These are phyloP conservation scores for Ascochyta koolunga DNA, from an alignment of 2,329 filamentous ascomycete species.

Conservation along the genomic window DNA sequence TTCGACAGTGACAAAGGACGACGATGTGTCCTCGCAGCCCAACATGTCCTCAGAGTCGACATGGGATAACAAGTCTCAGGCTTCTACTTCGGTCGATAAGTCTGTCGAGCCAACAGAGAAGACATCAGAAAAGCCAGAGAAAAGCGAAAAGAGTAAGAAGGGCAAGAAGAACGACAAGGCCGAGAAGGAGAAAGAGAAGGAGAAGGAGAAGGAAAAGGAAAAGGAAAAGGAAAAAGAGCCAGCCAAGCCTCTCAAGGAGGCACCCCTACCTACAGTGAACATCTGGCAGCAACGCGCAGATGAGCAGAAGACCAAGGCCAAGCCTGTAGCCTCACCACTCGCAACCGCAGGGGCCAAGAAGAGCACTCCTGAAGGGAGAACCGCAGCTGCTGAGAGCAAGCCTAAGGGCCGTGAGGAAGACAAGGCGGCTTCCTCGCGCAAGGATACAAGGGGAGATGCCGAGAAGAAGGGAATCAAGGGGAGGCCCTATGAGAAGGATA, in stretches of 20 bases:
- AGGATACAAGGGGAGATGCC: conserved; percentile 32
- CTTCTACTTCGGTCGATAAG: conserved; percentile 70
- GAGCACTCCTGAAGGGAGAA: conserved; percentile 30
- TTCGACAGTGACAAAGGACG: conserved; percentile 62
- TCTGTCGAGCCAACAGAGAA: conserved; percentile 56
- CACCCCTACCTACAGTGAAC: conserved; percentile 83
- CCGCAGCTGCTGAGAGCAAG: conserved; percentile 23
- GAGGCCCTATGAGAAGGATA: conserved; percentile 38
- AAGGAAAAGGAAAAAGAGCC: conserved; percentile 48
- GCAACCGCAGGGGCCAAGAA: conserved; percentile 38
- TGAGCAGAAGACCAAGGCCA: conserved; percentile 63
- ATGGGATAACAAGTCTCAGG: conserved; percentile 70
- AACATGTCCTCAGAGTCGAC: conserved; percentile 70
- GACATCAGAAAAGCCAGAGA: conserved; percentile 61
- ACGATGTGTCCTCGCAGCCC: conserved; percentile 65
- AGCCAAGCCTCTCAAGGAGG: conserved; percentile 73
- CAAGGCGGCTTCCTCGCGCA: conserved; percentile 31
- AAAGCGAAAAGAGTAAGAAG: conserved; percentile 58
- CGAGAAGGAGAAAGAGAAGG: conserved; percentile 58
- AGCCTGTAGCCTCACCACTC: conserved; percentile 48
- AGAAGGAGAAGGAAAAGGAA: conserved; percentile 62
- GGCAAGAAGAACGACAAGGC: conserved; percentile 57
- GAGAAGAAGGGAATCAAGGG: conserved; percentile 41
- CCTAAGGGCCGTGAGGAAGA: conserved; percentile 38
- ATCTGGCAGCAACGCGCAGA: conserved; percentile 83